Conservation (phyloP, 176 grass and related monocot species). For the Cocos nucifera region DNA sequence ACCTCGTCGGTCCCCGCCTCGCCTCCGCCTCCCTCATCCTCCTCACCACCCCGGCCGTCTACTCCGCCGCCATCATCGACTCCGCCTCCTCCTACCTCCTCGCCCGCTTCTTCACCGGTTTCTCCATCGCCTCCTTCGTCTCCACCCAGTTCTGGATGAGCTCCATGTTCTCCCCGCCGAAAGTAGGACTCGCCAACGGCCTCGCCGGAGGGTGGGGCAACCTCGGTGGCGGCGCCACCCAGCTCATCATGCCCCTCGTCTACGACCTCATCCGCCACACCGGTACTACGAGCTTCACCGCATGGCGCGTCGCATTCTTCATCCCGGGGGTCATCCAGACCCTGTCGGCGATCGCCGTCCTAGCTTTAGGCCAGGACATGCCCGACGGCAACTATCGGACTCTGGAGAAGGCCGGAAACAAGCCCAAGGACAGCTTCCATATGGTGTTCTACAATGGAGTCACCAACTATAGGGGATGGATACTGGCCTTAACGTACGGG, state of each 20-base stretch:
- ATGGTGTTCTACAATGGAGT: constrained; percentile 62
- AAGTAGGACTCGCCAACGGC: constrained; percentile 79
- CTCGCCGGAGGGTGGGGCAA: constrained; percentile 91
- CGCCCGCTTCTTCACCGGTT: constrained; percentile 86
- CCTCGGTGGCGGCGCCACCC: constrained; percentile 83
- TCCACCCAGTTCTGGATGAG: constrained; percentile 99
- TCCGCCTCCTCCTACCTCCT: constrained; percentile 48
- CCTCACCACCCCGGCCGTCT: constrained; percentile 73
- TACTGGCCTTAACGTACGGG: constrained; percentile 73
- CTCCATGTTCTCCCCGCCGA: constrained; percentile 82
- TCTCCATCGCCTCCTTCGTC: constrained; percentile 90
- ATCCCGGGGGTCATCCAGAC: constrained; percentile 83
- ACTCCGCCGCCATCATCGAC: constrained; percentile 55
- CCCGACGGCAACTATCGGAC: constrained; percentile 68
- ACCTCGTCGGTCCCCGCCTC: constrained; percentile 65
- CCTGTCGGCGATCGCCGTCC: constrained; percentile 52
- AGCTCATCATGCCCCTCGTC: constrained; percentile 82
- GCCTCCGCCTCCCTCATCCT: constrained; percentile 74
- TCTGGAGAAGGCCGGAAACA: constrained; percentile 58
- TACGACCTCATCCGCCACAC: constrained; percentile 45
- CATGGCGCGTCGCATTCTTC: constrained; percentile 85
- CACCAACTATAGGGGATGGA: constrained; percentile 78
- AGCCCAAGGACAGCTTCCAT: constrained; percentile 75
- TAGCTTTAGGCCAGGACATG: constrained; percentile 76
- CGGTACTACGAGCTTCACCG: constrained; percentile 55